Conservation (phyloP, 495 filamentous ascomycete genomes). For the Aspergillus steynii region DNA sequence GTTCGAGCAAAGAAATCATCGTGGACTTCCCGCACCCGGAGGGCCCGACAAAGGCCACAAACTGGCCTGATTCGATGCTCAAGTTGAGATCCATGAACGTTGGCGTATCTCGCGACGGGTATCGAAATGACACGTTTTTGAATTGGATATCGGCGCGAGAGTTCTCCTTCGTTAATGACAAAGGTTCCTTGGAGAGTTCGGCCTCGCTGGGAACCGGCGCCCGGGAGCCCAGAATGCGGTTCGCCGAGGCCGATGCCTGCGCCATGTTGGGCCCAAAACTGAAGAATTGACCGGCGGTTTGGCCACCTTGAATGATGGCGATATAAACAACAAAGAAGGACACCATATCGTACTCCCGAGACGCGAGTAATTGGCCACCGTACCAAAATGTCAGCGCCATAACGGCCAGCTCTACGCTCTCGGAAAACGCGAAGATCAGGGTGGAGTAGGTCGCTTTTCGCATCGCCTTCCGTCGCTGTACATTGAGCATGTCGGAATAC, state of each 20-base stretch:
- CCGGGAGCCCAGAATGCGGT: constrained; percentile 46
- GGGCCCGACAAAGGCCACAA: constrained; percentile 70
- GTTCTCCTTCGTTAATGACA: background rate
- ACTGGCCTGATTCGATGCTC: constrained; percentile 61
- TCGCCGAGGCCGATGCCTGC: constrained; percentile 56
- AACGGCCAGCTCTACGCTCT: constrained; percentile 49
- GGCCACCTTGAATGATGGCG: constrained; percentile 57
- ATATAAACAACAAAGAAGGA: constrained; percentile 63
- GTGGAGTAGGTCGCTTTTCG: constrained; percentile 50
- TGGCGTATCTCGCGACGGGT: constrained; percentile 51
- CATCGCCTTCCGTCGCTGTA: constrained; percentile 52
- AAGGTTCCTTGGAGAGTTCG: background rate
- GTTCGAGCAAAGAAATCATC: constrained; percentile 62
- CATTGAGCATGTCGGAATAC: constrained; percentile 50
- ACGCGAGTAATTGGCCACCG: constrained; percentile 54
- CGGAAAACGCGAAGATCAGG: constrained; percentile 36
- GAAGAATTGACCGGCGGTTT: constrained; percentile 56
- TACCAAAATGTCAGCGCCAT: constrained; percentile 62
- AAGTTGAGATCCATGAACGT: constrained; percentile 46
- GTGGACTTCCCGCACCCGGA: constrained; percentile 75
- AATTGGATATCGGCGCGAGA: constrained; percentile 31
- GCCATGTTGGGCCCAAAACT: constrained; percentile 51
- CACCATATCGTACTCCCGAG: constrained; percentile 46
- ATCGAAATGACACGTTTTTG: constrained; percentile 57
- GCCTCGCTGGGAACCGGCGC: background rate